Conservation (phyloP, 2,329 filamentous ascomycete genomes). For the Talaromyces sp. region DNA sequence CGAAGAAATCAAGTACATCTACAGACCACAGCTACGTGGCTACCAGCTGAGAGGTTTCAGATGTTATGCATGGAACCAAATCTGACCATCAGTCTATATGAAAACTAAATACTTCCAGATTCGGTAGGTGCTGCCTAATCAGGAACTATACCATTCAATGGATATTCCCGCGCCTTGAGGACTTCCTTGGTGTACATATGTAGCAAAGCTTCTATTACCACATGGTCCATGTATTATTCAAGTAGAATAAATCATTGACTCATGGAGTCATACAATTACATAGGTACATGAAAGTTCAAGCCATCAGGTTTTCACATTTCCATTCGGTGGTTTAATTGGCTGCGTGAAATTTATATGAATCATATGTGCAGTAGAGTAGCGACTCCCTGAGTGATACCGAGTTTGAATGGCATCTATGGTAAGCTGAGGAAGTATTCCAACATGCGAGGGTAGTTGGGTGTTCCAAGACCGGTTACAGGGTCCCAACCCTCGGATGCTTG, state of each 20-base stretch:
- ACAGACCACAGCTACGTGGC: too few relatives aligned
- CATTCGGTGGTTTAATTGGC: too few relatives aligned
- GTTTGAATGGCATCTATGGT: slow-evolving; percentile 8
- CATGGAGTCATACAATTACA: not conserved
- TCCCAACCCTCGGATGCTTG: slow-evolving; percentile 30
- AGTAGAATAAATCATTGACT: not conserved
- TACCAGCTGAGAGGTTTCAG: too few relatives aligned
- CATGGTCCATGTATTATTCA: not conserved
- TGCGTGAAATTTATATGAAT: too few relatives aligned
- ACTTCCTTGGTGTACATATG: not conserved
- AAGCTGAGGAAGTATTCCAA: slow-evolving; percentile 16
- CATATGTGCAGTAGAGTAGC: too few relatives aligned
- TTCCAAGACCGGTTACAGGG: slow-evolving; percentile 34
- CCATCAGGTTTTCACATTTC: not conserved
- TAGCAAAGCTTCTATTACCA: not conserved
- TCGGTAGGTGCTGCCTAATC: not conserved
- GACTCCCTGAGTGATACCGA: too few relatives aligned
- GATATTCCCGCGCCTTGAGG: not conserved
- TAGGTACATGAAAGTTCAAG: not conserved
- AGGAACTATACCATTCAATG: not conserved
- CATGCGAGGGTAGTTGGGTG: slow-evolving; percentile 24
- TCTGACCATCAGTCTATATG: not conserved
- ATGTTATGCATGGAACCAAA: not conserved
- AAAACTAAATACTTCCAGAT: not conserved
- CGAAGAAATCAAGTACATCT: too few relatives aligned